phyloP scores from a whole-genome alignment of 2,329 filamentous ascomycete genomes.

The Trichoderma arundinaceum region DNA sequence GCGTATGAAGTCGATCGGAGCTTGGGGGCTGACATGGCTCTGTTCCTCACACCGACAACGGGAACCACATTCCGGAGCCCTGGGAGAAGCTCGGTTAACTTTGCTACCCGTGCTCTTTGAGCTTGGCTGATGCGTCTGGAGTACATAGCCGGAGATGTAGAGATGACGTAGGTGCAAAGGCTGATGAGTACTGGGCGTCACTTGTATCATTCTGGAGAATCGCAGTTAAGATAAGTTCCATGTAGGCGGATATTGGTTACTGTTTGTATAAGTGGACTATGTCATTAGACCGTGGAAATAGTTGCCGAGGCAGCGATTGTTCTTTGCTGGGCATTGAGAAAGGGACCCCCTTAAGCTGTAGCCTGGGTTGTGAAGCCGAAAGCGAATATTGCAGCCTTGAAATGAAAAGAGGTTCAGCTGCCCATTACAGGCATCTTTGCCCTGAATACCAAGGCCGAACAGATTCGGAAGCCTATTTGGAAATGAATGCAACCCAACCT shows the following conservation, averaged over 20 bases:
- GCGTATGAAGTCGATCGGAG: background rate
- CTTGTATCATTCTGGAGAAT: background rate
- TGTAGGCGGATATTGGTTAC: background rate
- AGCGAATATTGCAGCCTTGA: background rate
- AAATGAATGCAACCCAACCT: too few species aligned
- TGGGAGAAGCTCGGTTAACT: conserved; percentile 27
- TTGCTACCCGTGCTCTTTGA: background rate
- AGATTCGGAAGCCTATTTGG: too few species aligned
- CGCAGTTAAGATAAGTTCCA: background rate
- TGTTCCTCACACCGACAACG: conserved; percentile 2
- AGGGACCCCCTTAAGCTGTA: conserved; percentile 22
- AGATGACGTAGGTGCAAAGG: conserved; percentile 15
- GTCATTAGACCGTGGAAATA: background rate
- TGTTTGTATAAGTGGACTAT: background rate
- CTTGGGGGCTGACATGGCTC: background rate
- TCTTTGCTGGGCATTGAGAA: background rate
- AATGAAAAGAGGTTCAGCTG: background rate
- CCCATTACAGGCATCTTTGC: too few species aligned
- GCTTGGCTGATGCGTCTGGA: background rate
- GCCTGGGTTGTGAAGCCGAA: background rate
- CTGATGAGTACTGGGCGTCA: background rate
- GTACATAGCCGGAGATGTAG: background rate
- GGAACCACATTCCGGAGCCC: background rate
- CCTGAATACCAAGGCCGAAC: too few species aligned
- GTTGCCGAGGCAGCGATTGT: background rate